Evolutionary conservation across 2,329 filamentous ascomycete genomes (phyloP), one percentile per base, ranked within the genome.

Genomic region (Oidium heveae): DNA sequence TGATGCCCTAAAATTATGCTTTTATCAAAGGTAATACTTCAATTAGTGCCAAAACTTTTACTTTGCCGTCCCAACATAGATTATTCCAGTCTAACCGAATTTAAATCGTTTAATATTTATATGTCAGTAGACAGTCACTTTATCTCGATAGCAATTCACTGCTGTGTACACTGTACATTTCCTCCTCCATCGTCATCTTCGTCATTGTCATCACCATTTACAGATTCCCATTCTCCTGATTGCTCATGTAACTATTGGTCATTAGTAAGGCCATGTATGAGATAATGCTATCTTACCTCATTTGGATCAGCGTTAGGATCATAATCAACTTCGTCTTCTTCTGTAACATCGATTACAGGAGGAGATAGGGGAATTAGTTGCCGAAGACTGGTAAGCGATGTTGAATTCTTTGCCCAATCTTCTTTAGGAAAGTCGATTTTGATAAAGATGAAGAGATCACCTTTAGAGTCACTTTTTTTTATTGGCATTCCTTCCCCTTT

Each of bases 401-500:
- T 75, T n/a, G 86, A 77, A 55, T 84, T 75, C 59, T 76, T 72
- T 56, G 88, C 71, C 86, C 87, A 96, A 28, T 80, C 84, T 62
- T 89, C 80, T 61, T 88, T 79, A 2, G 91, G 91, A 71, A 96
- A 96, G 55, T 86, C 76, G 58, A 98, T 76, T 62, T 91, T 81
- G 59, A 95, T 81, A 39, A 84, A 71, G 44, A 98, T 73, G 68
- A 89, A 98, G 18, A 98, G 71, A 63, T 96, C 87, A 46, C 91
- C 91, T 65, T 79, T 86, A 4, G 71, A 64, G 41, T 98, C 91
- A 58, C 82, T 85, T 56, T 81, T 80, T 74, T 95, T 95, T 61
- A 81, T 68, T 1, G 91, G 91, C 91, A 98, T 98, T 57, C 91
- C 91, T 70, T 98, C 91, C 28, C 86, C 87, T 1, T 74, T 68